phyloP scores from a whole-genome alignment of 306 rosid species.

The Lablab purpureus region DNA sequence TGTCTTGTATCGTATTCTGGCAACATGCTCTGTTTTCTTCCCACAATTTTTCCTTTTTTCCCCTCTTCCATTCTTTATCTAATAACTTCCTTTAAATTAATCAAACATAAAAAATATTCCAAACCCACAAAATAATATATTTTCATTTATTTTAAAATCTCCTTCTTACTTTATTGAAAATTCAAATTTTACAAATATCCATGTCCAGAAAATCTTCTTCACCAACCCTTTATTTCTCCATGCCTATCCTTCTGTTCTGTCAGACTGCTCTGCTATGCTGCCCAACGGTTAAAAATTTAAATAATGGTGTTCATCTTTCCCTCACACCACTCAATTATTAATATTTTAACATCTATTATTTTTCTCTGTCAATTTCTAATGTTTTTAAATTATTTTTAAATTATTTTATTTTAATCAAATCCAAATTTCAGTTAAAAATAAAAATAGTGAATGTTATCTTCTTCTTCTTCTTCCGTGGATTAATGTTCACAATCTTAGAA shows the following conservation, averaged over 20 bases:
- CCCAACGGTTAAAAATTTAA: not conserved
- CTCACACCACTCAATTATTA: too few relatives aligned
- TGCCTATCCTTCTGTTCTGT: not conserved
- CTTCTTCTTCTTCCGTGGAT: too few relatives aligned
- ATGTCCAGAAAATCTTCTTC: not conserved
- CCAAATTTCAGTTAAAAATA: too few relatives aligned
- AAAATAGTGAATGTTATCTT: too few relatives aligned
- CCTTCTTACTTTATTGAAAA: not conserved
- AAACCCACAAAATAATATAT: not conserved
- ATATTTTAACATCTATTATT: too few relatives aligned
- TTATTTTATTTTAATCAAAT: too few relatives aligned
- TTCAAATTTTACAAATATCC: not conserved
- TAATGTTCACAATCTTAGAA: too few relatives aligned
- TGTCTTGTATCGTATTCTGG: not conserved
- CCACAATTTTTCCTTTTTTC: not conserved
- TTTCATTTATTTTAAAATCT: not conserved
- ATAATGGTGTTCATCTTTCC: not conserved
- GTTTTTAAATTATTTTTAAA: too few relatives aligned
- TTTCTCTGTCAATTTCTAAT: too few relatives aligned
- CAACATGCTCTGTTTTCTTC: not conserved
- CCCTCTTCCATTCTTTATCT: too few relatives aligned
- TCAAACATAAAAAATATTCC: not conserved
- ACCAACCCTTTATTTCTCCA: not conserved
- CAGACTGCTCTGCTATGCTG: not conserved
- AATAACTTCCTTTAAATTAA: too few relatives aligned